Evolutionary conservation across 441 rosid genomes (phyloP), one percentile per base, ranked within the genome.

Genomic region (Populus trichocarpa): DNA sequence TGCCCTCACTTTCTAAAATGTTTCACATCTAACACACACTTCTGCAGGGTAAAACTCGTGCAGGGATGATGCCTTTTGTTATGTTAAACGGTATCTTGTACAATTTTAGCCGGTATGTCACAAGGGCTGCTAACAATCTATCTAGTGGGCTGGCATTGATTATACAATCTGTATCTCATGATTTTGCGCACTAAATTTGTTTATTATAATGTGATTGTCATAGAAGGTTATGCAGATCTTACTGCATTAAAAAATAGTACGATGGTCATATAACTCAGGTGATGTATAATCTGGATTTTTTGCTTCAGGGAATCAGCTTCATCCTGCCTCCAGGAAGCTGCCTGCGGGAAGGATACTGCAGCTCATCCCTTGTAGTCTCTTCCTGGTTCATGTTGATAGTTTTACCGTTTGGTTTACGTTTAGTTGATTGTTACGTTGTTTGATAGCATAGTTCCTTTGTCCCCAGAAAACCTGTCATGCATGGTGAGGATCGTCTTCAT

Each of bases 361-460:
- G 59, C 59, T 50, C 2, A 16, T 50, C 59, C n/a, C n/a, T 50
- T 50, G 30, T 0, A 5, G n/a, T 50, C 59, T 50, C 59, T 14
- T 16, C 20, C 20, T 16, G n/a, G 59, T 50, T 50, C 20, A 50
- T 50, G 59, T 16, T 50, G 59, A 50, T 50, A 16, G n/a, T 50
- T 18, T 5, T 50, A 16, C n/a, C 59, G 8, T 50, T 16, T 16
- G 59, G 59, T 0, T 14, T 1, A 5, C 59, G n/a, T 50, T 5
- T 50, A 14, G 59, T 50, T 50, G n/a, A 50, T 5, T 50, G n/a
- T 50, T 16, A 5, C 59, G n/a, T 16, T 50, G 20, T 1, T 50
- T 50, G 59, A 33, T 33, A 3, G 35, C 91, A 91, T 92, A 90
- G 77, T 85, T 25, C 25, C 25, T 25, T 30, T 30, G 32, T 30